phyloP scores from a whole-genome alignment of 768 basidiomycete species.

The Sutorius australiensis region DNA sequence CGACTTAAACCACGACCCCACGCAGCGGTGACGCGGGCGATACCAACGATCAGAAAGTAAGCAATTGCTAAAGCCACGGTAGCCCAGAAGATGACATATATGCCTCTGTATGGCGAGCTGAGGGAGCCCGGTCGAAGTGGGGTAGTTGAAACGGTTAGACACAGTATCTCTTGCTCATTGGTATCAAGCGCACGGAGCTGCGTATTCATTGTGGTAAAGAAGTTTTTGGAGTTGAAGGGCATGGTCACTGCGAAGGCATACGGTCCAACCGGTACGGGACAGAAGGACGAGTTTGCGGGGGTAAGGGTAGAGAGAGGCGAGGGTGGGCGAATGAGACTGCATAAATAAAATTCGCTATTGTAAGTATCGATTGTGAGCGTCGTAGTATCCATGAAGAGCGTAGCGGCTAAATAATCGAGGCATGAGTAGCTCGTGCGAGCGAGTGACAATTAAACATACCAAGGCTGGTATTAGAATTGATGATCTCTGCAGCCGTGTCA shows the following conservation, averaged over 20 bases:
- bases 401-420: slow-evolving; percentile 47
- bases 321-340: slow-evolving; percentile 72
- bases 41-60: slow-evolving; percentile 80
- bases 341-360: slow-evolving; percentile 71
- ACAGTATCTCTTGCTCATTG: slow-evolving; percentile 74
- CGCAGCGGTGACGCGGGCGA: slow-evolving; percentile 78
- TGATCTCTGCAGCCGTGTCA: slow-evolving; percentile 51
- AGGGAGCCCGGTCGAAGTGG: slow-evolving; percentile 61
- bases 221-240: slow-evolving; percentile 59
- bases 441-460: slow-evolving; percentile 40
- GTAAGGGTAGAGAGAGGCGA: slow-evolving; percentile 56
- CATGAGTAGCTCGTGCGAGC: slow-evolving; percentile 3
- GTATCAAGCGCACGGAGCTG: slow-evolving; percentile 88
- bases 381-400: slow-evolving; percentile 79
- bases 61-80: slow-evolving; percentile 69
- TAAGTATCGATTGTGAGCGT: slow-evolving; percentile 76
- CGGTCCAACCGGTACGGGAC: slow-evolving; percentile 74
- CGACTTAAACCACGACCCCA: slow-evolving; percentile 69
- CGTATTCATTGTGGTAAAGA: slow-evolving; percentile 81
- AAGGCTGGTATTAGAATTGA: slow-evolving; percentile 60
- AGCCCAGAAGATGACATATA: slow-evolving; percentile 65
- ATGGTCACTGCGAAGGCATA: slow-evolving; percentile 80
- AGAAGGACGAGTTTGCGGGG: slow-evolving; percentile 46
- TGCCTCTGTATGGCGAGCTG: slow-evolving; percentile 60
- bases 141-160: slow-evolving; percentile 74